phyloP scores from a whole-genome alignment of 108 stramenopile species.

The Fragilariopsis cylindrus region DNA sequence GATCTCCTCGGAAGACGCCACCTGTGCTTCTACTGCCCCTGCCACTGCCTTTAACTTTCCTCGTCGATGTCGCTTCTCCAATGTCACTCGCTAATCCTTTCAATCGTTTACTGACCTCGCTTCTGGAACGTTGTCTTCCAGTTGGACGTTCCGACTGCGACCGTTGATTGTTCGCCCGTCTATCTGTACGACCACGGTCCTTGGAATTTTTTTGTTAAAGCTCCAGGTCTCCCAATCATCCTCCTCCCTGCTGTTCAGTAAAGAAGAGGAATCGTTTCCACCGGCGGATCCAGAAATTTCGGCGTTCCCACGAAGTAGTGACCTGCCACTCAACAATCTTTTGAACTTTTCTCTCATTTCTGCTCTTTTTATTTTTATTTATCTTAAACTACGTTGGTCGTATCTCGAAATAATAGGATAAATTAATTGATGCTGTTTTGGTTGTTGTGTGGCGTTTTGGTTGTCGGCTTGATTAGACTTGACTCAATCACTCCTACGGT shows the following conservation, averaged over 20 bases:
- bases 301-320: too few relatives aligned
- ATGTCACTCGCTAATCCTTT: background rate
- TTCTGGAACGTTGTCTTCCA: background rate
- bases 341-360: slow-evolving; percentile 7
- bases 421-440: too few relatives aligned
- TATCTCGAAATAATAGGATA: too few relatives aligned
- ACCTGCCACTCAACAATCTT: slow-evolving; percentile 3
- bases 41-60: background rate
- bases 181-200: background rate
- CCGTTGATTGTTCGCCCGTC: background rate
- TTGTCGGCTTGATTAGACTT: too few relatives aligned
- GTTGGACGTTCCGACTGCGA: slow-evolving; percentile 1
- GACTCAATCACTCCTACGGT: too few relatives aligned
- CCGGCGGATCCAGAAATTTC: slow-evolving; percentile 11
- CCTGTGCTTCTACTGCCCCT: slow-evolving; percentile 9
- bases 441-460: too few relatives aligned
- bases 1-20: slow-evolving; percentile 6
- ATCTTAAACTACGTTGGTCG: too few relatives aligned
- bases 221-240: slow-evolving; percentile 7
- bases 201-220: background rate
- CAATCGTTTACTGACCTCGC: slow-evolving; percentile 4
- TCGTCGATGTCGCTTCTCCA: background rate
- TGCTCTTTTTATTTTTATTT: too few relatives aligned
- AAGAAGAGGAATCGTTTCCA: slow-evolving; percentile 4
- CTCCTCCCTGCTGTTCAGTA: background rate